Base-by-base conservation (phyloP, 768 basidiomycete genomes). In the Myochromella boudieri region DNA sequence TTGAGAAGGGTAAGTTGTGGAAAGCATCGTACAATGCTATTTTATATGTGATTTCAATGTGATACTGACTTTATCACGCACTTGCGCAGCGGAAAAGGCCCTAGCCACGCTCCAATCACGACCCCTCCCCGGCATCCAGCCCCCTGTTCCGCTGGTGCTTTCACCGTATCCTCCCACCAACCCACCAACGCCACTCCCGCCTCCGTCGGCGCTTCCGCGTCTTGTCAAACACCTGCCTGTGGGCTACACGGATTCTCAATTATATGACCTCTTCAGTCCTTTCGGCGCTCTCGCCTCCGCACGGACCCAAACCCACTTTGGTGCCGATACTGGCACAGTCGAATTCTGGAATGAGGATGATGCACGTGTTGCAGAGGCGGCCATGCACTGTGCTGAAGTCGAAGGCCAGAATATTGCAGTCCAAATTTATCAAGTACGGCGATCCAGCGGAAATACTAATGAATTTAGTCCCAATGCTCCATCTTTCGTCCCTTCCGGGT, bases 271-370 rank as follows among this genome's bases (percentile, higher is more conserved):
- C 34, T 93, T 92, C 68, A 77, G 91, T 20, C 82, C 84, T 0
- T 94, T 76, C 55, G 92, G 93, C 48, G 87, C 91, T 17, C 77
- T 95, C 42, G 86, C 89, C 26, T 87, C 89, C 3, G 84, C 77
- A 17, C 82, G 83, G 53, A 78, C 81, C 5, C 85, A 84, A 42
- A 82, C 87, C 11, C 82, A 84, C 34, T 85, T 89, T 59, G 88
- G 87, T 17, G 74, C 80, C 31, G 89, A 90, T 64, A 85, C 82
- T 0, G 91, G 82, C 39, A 77, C 89, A 42, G 76, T 92, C 32
- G 88, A 93, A 63, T 93, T 87, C 63, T 92, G 88, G 87, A 79
- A 84, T 46, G 91, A 93, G 63, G 87, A 88, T 28, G 90, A 93
- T 58, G 91, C 88, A 6, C 77, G 80, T 20, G 69, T 75, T 18